phyloP scores from a whole-genome alignment of 495 filamentous ascomycete species.

The Trichocladium antarcticum region DNA sequence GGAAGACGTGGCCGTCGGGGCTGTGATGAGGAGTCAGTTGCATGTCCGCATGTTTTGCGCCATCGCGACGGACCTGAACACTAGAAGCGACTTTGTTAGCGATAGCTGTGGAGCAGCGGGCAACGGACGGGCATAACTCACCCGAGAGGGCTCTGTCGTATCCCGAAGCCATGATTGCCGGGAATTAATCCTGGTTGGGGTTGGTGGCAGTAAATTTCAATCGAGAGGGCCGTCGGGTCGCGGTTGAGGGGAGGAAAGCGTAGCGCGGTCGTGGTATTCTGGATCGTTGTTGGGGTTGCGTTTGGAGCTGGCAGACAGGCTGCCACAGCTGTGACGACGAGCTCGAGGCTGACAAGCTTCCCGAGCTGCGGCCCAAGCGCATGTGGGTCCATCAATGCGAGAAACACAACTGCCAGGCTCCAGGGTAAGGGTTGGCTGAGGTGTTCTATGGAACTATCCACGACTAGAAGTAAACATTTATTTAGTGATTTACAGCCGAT shows the following conservation, averaged over 20 bases:
- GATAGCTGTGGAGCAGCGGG: conserved; percentile 10
- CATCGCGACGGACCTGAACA: conserved; percentile 50
- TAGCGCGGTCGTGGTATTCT: not conserved
- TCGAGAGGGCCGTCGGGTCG: not conserved
- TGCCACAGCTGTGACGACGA: conserved; percentile 19
- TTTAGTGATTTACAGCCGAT: no score
- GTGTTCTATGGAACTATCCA: no score
- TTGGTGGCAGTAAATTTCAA: not conserved
- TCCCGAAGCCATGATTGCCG: conserved; percentile 60
- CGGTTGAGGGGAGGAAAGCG: not conserved
- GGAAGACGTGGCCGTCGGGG: conserved; percentile 98
- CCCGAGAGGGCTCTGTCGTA: conserved; percentile 93
- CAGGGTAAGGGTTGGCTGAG: not conserved
- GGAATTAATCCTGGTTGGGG: not conserved
- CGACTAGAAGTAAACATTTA: no score
- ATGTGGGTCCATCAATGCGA: not conserved
- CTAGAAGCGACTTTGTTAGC: conserved; percentile 39
- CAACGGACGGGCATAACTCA: conserved; percentile 37
- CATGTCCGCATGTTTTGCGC: conserved; percentile 12
- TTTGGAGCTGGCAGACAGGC: conserved; percentile 5
- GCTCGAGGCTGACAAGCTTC: conserved; percentile 14
- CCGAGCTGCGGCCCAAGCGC: not conserved
- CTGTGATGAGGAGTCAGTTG: conserved; percentile 40
- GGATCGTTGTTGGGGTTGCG: not conserved
- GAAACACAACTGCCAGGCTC: not conserved